A percentile compares a stretch with the other conserved stretches of the same genome.
Evolutionary conservation across 148 eudicot genomes (phyloP).

Genomic region (Rhododendron williamsianum): DNA sequence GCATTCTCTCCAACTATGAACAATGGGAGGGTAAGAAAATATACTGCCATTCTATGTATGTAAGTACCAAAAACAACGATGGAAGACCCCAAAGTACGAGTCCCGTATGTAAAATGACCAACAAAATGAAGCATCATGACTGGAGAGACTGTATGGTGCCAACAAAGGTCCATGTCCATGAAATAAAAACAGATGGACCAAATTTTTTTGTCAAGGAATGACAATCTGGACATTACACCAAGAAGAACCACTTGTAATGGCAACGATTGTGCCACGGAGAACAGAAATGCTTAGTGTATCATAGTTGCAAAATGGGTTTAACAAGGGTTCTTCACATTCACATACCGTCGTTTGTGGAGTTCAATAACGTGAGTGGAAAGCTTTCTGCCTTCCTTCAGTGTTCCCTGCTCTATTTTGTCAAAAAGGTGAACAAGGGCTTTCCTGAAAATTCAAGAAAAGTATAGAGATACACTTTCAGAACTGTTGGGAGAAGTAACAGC

Average conservation of each 20-base stretch:
- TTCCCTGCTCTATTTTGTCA: conserved; percentile 70
- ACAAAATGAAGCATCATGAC: neutral
- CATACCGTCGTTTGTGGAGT: conserved; percentile 75
- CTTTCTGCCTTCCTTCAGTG: conserved; percentile 72
- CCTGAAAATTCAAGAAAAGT: conserved; percentile 33
- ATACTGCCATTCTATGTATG: neutral
- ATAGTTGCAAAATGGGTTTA: neutral
- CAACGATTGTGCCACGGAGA: neutral
- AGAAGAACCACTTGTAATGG: neutral
- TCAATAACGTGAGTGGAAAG: conserved; percentile 60
- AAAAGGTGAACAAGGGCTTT: conserved; percentile 71
- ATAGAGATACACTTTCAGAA: conserved; percentile 7
- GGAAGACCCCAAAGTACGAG: neutral
- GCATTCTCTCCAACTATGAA: neutral
- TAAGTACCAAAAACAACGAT: neutral
- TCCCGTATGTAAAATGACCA: neutral
- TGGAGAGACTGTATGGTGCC: neutral
- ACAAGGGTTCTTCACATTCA: conserved; percentile 1
- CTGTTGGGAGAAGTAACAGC: neutral
- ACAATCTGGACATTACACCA: neutral
- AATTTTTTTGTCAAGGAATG: neutral
- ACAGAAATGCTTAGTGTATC: neutral
- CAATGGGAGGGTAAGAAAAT: neutral
- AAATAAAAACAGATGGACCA: neutral
- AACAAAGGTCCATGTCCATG: neutral